Evolutionary conservation across 2,329 filamentous ascomycete genomes (phyloP), one percentile per base, ranked within the genome.

Genomic region (Xylariaceae sp.): DNA sequence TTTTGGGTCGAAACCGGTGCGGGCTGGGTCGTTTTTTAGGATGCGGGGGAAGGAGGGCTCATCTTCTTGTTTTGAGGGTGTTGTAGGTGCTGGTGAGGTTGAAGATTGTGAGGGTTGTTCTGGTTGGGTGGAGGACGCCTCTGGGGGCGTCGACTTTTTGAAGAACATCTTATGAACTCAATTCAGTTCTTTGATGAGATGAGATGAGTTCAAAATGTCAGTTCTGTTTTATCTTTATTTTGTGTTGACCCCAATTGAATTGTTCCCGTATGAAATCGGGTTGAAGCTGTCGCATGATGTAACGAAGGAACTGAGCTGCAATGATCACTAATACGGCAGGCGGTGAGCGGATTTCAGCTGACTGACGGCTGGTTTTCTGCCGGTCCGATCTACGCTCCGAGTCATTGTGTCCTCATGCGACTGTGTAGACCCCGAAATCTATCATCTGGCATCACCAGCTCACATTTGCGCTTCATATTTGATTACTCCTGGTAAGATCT

Each of bases 1-100:
- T 66, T 78, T 68, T 55, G 85, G 84, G 73, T 86, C 82, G 78
- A 87, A 87, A 65, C 84, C 83, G 18, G 84, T 87, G 64, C 81
- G 78, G 60, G 77, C 73, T 48, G 84, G 83, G 73, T 87, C 82
- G 73, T 87, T 87, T 65, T 76, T 67, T 66, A 82, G 44, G 73
- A 70, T 78, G 71, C 62, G 67, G 60, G 67, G 71, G 58, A 68
- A 59, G 44, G 56, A 56, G 56, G 49, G 39, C 15, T 61, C 15
- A n/a, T 55, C 7, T 8, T 51, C 11, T 34, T 57, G 55, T 53
- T 57, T 15, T n/a, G 59, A 11, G 3, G 64, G 34, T 49, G 56
- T 11, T 44, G 55, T 4, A 30, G 23, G 23, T 30, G 23, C 23
- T 30, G 23, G 23, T 30, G 23, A 23, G 3, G 23, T 4, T 17